Conservation (phyloP, 2,329 filamentous ascomycete genomes). For the Camillea tinctor region DNA sequence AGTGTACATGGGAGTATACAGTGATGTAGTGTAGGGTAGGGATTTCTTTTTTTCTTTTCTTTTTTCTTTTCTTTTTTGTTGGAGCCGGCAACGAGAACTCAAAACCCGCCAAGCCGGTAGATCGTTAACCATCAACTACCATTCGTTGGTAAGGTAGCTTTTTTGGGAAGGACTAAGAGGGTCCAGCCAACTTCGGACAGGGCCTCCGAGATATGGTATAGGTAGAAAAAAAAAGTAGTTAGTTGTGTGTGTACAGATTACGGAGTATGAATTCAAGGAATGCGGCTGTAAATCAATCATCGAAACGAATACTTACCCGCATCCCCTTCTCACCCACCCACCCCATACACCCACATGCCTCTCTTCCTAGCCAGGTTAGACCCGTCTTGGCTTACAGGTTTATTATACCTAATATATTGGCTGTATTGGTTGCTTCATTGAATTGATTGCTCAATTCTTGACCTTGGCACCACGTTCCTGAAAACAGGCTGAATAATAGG, state of each 20-base stretch:
- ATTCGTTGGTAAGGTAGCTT: constrained; percentile 14
- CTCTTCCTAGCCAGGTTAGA: no score
- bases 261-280: background rate
- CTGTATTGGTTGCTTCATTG: background rate
- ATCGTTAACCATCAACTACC: constrained; percentile 14
- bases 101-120: constrained; percentile 30
- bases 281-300: background rate
- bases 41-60: no score
- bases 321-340: background rate
- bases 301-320: background rate
- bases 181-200: background rate
- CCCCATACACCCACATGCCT: no score
- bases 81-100: constrained; percentile 8
- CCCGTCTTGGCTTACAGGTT: no score
- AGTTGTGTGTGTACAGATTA: no score
- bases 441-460: background rate
- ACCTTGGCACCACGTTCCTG: background rate
- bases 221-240: no score
- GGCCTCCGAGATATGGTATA: no score
- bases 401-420: no score
- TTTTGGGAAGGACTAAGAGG: background rate
- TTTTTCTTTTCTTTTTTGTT: background rate
- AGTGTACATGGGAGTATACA: no score
- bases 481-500: background rate
- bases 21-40: no score